Conservation (phyloP, 192 early-diverging fungal species). For the Podila verticillata region DNA sequence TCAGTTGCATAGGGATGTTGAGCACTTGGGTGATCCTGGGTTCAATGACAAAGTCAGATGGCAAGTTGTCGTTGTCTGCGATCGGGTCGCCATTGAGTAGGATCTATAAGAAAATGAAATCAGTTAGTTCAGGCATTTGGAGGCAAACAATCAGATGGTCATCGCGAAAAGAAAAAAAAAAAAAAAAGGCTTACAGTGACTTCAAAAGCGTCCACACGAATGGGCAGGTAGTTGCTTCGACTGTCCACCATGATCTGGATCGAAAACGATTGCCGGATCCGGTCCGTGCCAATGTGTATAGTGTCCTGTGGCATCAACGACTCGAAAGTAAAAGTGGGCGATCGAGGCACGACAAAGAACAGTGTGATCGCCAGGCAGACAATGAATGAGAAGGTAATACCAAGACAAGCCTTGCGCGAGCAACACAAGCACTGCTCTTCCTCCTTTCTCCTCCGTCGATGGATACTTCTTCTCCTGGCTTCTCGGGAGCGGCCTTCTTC, state of each 20-base stretch:
- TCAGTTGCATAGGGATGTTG: constrained; percentile 25
- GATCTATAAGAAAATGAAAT: neutral
- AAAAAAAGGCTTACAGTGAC: constrained; percentile 10
- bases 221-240: constrained; percentile 28
- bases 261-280: constrained; percentile 23
- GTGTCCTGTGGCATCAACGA: constrained; percentile 6
- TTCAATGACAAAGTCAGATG: constrained; percentile 12
- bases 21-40: constrained; percentile 14
- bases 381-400: constrained; percentile 9
- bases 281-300: neutral
- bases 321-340: constrained; percentile 22
- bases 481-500: constrained; percentile 20
- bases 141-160: neutral
- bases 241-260: constrained; percentile 37
- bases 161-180: neutral
- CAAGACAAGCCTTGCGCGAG: constrained; percentile 8
- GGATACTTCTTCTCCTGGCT: neutral
- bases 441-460: neutral
- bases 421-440: constrained; percentile 28
- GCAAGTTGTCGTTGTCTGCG: constrained; percentile 18
- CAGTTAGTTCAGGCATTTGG: neutral
- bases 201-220: constrained; percentile 14
- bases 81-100: constrained; percentile 12
- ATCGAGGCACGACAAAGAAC: constrained; percentile 33
- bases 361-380: constrained; percentile 17